phyloP scores from a whole-genome alignment of 2,329 filamentous ascomycete species.

The Calonectria hongkongensis region DNA sequence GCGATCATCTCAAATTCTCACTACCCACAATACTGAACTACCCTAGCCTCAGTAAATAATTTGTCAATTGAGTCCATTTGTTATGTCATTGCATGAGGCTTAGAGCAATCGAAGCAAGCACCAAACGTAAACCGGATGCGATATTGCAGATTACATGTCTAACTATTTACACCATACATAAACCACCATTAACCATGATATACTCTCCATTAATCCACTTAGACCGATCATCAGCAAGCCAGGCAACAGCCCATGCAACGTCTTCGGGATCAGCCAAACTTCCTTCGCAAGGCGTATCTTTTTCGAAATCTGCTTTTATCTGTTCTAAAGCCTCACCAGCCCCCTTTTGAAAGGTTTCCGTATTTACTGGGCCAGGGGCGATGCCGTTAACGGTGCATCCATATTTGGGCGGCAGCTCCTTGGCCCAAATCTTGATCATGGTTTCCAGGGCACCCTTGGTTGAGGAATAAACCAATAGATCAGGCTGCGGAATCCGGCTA shows the following conservation, averaged over 20 bases:
- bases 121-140: too few relatives aligned
- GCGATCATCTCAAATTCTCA: too few relatives aligned
- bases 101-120: too few relatives aligned
- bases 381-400: conserved; percentile 26
- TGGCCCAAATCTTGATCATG: conserved; percentile 28
- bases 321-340: neutral
- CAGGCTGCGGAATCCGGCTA: conserved; percentile 15
- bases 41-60: too few relatives aligned
- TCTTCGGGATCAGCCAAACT: conserved; percentile 19
- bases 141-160: too few relatives aligned
- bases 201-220: conserved; percentile 31
- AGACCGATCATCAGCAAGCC: conserved; percentile 26
- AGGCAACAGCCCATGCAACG: conserved; percentile 27
- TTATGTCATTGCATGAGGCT: too few relatives aligned
- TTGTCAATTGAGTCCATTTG: too few relatives aligned
- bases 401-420: conserved; percentile 23
- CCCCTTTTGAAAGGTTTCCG: neutral
- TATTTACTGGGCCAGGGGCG: conserved; percentile 19
- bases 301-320: conserved; percentile 9
- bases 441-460: conserved; percentile 28
- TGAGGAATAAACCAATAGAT: conserved; percentile 21
- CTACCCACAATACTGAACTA: too few relatives aligned
- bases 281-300: conserved; percentile 19
- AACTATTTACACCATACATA: conserved; percentile 8
- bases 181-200: conserved; percentile 31